phyloP scores from a whole-genome alignment of 495 filamentous ascomycete genomes.

The Lepidopterella palustris region DNA sequence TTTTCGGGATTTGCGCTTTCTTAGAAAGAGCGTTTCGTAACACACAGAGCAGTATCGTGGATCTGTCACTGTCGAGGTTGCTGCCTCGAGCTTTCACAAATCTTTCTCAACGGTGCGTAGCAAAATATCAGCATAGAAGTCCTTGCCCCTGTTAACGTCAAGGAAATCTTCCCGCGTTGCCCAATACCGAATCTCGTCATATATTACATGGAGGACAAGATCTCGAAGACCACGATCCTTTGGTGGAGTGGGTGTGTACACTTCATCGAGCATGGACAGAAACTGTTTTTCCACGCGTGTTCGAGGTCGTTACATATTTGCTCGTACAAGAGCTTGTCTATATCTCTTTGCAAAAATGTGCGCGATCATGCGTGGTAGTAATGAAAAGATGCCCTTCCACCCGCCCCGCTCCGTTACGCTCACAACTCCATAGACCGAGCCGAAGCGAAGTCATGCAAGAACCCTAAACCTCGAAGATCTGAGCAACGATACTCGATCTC shows the following conservation, averaged over 20 bases:
- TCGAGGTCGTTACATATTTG: neutral
- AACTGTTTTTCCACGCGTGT: neutral
- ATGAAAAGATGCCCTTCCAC: neutral
- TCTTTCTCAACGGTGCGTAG: neutral
- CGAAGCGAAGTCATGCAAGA: neutral
- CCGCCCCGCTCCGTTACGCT: neutral
- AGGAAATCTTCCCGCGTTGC: neutral
- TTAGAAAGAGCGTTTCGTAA: neutral
- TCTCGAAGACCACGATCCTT: neutral
- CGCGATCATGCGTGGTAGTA: neutral
- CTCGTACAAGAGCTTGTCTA: neutral
- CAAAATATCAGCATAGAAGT: neutral
- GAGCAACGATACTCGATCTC: neutral
- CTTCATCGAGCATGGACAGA: neutral
- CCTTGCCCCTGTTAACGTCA: neutral
- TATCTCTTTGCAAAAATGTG: neutral
- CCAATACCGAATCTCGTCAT: neutral
- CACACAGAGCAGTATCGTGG: neutral
- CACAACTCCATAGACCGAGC: neutral
- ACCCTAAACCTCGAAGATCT: conserved; percentile 7
- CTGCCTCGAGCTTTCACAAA: neutral
- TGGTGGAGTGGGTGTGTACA: neutral
- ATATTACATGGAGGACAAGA: neutral
- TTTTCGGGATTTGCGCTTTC: neutral
- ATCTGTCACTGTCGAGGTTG: neutral